These are phyloP conservation scores for Venturia oleaginea DNA, from an alignment of 2,329 filamentous ascomycete species.

Conservation along the genomic window DNA sequence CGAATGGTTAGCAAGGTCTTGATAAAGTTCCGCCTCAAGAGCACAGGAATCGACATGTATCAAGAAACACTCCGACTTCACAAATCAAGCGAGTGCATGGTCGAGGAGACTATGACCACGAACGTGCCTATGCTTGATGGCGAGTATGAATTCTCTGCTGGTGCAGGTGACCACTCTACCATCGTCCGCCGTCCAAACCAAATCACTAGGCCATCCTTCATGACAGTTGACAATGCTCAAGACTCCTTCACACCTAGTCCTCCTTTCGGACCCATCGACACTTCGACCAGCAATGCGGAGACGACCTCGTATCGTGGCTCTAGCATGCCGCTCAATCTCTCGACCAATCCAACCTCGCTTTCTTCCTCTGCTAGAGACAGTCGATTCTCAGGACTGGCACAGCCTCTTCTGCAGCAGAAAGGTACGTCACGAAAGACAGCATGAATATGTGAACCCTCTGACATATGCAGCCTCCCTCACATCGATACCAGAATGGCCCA, in stretches of 20 bases:
- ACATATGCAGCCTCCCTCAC: not conserved
- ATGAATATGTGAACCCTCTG: not conserved
- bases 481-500: not conserved
- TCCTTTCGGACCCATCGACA: conserved; percentile 6
- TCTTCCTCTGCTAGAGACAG: not conserved
- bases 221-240: conserved; percentile 4
- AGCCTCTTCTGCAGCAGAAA: not conserved
- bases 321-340: not conserved
- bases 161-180: not conserved
- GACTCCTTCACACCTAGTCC: conserved; percentile 8
- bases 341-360: not conserved
- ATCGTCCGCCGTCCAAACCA: not conserved
- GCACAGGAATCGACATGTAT: not conserved
- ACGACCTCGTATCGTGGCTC: not conserved
- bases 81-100: not conserved
- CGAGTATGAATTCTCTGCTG: not conserved
- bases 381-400: not conserved
- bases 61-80: not conserved
- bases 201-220: not conserved
- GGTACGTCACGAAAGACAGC: not conserved
- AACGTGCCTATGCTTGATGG: not conserved
- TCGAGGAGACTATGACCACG: not conserved
- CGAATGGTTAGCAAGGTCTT: not conserved
- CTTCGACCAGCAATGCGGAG: not conserved
- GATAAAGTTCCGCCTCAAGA: not conserved